Evolutionary conservation across 768 basidiomycete species (phyloP).

Genomic region (Tephrocybe rancida): DNA sequence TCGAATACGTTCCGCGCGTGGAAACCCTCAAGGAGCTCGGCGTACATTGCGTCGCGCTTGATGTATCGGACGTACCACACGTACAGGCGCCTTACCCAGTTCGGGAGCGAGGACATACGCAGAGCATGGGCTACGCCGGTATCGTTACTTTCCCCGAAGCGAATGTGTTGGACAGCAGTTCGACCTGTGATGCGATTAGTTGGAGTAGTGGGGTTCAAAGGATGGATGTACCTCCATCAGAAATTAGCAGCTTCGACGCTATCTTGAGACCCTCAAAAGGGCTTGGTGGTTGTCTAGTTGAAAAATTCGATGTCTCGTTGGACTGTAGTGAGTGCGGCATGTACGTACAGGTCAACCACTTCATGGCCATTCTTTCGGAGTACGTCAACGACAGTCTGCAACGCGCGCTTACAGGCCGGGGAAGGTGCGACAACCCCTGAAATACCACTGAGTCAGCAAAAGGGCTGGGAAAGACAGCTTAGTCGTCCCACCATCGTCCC

Average conservation of each 20-base stretch:
- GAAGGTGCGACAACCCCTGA: conserved; percentile 61
- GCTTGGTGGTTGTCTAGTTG: conserved; percentile 40
- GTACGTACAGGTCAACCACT: conserved; percentile 46
- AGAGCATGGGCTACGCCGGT: conserved; percentile 27
- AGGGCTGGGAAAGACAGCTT: no score
- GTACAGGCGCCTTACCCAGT: conserved; percentile 47
- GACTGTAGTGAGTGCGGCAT: not conserved
- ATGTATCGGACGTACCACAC: conserved; percentile 55
- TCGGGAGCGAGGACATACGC: conserved; percentile 46
- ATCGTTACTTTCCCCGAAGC: conserved; percentile 17
- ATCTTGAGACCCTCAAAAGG: conserved; percentile 55
- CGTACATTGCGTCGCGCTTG: conserved; percentile 52
- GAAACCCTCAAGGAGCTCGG: conserved; percentile 51
- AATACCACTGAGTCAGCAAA: no score
- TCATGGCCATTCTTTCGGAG: conserved; percentile 50
- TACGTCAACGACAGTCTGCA: conserved; percentile 45
- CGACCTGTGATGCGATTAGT: conserved; percentile 3
- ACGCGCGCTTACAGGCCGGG: conserved; percentile 60
- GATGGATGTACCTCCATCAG: conserved; percentile 43
- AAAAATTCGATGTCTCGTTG: not conserved
- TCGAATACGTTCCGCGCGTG: conserved; percentile 45
- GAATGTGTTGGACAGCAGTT: conserved; percentile 11
- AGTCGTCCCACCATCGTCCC: conserved; percentile 68
- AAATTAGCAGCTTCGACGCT: conserved; percentile 52
- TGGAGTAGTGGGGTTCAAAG: not conserved